phyloP scores from a whole-genome alignment of 257 asterid species.

The Gardenia jasminoides region DNA sequence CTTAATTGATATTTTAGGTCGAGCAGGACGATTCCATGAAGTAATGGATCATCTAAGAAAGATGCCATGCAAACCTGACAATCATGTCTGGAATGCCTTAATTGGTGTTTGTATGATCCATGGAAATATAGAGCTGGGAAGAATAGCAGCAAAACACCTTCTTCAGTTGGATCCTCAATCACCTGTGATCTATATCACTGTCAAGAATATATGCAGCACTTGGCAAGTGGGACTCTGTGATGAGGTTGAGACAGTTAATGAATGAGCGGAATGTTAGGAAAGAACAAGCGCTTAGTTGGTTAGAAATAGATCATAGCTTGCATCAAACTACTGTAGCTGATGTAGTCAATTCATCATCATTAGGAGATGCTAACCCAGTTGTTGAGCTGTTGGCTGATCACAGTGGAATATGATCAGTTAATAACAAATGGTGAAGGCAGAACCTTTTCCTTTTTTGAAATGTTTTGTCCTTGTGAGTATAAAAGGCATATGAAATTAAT shows the following conservation, averaged over 20 bases:
- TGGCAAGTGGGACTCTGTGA: conserved; percentile 59
- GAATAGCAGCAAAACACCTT: conserved; percentile 48
- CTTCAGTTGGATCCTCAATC: conserved; percentile 49
- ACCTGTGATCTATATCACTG: conserved; percentile 41
- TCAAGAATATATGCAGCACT: conserved; percentile 50
- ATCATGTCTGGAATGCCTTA: conserved; percentile 57
- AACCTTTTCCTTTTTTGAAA: background rate
- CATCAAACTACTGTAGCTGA: conserved; percentile 23
- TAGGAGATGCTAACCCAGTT: conserved; percentile 24
- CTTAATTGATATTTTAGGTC: conserved; percentile 56
- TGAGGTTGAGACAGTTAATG: conserved; percentile 50
- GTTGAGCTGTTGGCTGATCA: conserved; percentile 42
- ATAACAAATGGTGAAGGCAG: conserved; percentile 29
- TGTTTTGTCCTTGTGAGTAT: background rate
- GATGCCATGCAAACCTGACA: conserved; percentile 48
- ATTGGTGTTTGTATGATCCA: conserved; percentile 57
- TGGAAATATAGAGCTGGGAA: conserved; percentile 51
- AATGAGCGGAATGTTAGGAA: conserved; percentile 28
- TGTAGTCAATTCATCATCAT: conserved; percentile 22
- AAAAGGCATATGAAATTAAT: background rate
- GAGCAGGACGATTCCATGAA: conserved; percentile 53
- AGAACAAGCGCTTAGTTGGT: conserved; percentile 50
- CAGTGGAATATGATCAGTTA: conserved; percentile 16
- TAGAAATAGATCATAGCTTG: conserved; percentile 48
- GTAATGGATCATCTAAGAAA: conserved; percentile 42